These are phyloP conservation scores for Peronospora belbahrii DNA, from an alignment of 352 stramenopile species.

Conservation along the genomic window DNA sequence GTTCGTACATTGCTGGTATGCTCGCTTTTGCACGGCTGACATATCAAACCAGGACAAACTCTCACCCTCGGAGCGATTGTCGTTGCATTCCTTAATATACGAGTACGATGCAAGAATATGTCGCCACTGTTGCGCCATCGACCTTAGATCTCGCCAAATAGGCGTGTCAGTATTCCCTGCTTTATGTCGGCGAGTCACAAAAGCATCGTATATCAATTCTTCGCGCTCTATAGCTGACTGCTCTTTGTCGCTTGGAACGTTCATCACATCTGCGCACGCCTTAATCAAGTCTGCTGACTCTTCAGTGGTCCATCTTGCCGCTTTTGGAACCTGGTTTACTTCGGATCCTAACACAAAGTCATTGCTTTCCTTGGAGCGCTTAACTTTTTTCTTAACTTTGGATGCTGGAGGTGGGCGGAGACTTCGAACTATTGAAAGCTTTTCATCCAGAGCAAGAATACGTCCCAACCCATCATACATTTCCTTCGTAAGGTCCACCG, in stretches of 20 bases:
- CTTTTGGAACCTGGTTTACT: constrained; percentile 12
- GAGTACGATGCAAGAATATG: constrained; percentile 34
- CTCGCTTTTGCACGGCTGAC: constrained; percentile 24
- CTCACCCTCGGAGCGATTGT: constrained; percentile 18
- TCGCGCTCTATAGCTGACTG: constrained; percentile 24
- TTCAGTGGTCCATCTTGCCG: constrained; percentile 25
- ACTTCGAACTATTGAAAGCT: constrained; percentile 14
- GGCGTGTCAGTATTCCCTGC: constrained; percentile 18
- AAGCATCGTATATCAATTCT: constrained; percentile 29
- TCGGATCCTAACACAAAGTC: constrained; percentile 8
- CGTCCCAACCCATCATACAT: constrained; percentile 28
- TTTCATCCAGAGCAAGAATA: constrained; percentile 29
- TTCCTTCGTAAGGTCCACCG: constrained; percentile 28
- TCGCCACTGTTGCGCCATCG: constrained; percentile 32
- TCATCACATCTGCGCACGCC: constrained; percentile 34
- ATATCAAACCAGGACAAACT: constrained; percentile 30
- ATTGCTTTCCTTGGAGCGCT: neutral
- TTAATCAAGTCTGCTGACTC: constrained; percentile 33
- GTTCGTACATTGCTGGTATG: constrained; percentile 35
- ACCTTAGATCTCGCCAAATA: constrained; percentile 18
- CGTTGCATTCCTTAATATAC: constrained; percentile 37
- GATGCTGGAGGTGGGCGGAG: constrained; percentile 12
- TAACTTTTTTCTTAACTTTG: constrained; percentile 12
- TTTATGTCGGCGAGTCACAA: constrained; percentile 22
- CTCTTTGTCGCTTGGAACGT: constrained; percentile 15